These are phyloP conservation scores for Agrocybe praecox DNA, from an alignment of 768 basidiomycete species.

Conservation along the genomic window DNA sequence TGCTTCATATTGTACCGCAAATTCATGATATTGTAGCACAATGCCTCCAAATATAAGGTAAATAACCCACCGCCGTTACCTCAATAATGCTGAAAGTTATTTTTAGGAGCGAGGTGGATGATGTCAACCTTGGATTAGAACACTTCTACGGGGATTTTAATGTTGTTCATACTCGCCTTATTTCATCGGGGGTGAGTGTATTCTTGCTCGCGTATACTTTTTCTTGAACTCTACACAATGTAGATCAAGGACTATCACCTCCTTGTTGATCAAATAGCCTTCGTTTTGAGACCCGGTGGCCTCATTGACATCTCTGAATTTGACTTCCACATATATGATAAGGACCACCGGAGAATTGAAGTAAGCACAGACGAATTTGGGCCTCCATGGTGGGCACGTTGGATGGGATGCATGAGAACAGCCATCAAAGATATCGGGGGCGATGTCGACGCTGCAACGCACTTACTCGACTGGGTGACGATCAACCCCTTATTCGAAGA, in stretches of 20 bases:
- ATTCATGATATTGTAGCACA: slow-evolving; percentile 26
- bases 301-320: slow-evolving; percentile 69
- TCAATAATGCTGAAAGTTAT: slow-evolving; percentile 5
- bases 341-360: slow-evolving; percentile 45
- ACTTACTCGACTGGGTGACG: slow-evolving; percentile 56
- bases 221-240: slow-evolving; percentile 19
- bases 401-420: slow-evolving; percentile 55
- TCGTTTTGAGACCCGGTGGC: slow-evolving; percentile 71
- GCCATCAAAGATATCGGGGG: slow-evolving; percentile 64
- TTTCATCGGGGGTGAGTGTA: slow-evolving; percentile 69
- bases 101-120: slow-evolving; percentile 77
- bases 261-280: slow-evolving; percentile 67
- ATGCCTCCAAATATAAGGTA: slow-evolving; percentile 78
- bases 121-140: slow-evolving; percentile 82
- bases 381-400: slow-evolving; percentile 63
- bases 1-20: slow-evolving; percentile 1
- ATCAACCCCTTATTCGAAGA: slow-evolving; percentile 61
- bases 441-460: slow-evolving; percentile 59
- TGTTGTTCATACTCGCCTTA: slow-evolving; percentile 71
- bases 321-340: slow-evolving; percentile 66
- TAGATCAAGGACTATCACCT: slow-evolving; percentile 71
- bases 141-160: slow-evolving; percentile 82
- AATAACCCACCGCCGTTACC: slow-evolving; percentile 1
- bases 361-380: slow-evolving; percentile 41
- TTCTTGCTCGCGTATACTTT: slow-evolving; percentile 4